These are phyloP conservation scores for Ceratocystis colombiana DNA, from an alignment of 2,329 filamentous ascomycete genomes.

Conservation along the genomic window DNA sequence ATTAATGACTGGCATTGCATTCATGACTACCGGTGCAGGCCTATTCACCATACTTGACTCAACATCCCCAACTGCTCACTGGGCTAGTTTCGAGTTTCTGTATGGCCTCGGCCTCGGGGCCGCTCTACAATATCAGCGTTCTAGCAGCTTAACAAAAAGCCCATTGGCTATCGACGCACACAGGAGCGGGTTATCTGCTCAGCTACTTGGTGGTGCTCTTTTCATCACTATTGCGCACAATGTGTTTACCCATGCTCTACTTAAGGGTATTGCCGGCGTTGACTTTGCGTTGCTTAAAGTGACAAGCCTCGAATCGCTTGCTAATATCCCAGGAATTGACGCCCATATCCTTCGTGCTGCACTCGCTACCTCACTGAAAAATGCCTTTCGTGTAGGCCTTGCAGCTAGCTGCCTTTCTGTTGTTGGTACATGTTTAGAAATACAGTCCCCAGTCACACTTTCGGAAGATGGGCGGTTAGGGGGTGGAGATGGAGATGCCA, in stretches of 20 bases:
- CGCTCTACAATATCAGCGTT: conserved; percentile 35
- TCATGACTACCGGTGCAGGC: conserved; percentile 34
- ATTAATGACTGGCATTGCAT: conserved; percentile 33
- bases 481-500: not conserved
- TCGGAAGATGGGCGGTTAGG: too few species aligned
- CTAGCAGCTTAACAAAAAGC: too few species aligned
- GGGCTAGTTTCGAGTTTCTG: conserved; percentile 37
- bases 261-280: conserved; percentile 32
- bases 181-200: conserved; percentile 38
- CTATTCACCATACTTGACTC: conserved; percentile 35
- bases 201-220: conserved; percentile 39
- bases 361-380: conserved; percentile 52
- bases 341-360: conserved; percentile 42
- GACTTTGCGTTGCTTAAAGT: conserved; percentile 26
- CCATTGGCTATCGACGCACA: conserved; percentile 30
- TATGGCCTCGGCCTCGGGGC: conserved; percentile 39
- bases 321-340: conserved; percentile 36
- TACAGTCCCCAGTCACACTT: too few species aligned
- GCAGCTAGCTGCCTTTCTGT: conserved; percentile 45
- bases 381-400: conserved; percentile 51
- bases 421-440: conserved; percentile 37
- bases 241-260: conserved; percentile 37
- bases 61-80: conserved; percentile 26
- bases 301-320: conserved; percentile 26
- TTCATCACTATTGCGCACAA: conserved; percentile 40